Evolutionary conservation across 1,284 basidiomycete genomes (phyloP).

Genomic region (Sparassis latifolia): DNA sequence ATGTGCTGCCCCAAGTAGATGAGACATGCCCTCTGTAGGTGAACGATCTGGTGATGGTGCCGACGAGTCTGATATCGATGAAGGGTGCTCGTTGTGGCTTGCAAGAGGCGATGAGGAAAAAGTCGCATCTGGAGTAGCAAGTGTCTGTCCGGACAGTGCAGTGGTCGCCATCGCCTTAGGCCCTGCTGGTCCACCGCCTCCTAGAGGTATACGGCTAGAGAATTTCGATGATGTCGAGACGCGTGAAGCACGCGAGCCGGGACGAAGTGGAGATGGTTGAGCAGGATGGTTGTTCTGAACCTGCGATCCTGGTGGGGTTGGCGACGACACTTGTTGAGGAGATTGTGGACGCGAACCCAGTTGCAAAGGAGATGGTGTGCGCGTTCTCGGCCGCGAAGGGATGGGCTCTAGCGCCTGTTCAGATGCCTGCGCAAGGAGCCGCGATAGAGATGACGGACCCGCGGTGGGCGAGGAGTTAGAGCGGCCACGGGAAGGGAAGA

Average conservation of each 20-base stretch:
- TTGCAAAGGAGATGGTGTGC: conserved; percentile 21
- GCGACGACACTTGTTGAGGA: conserved; percentile 16
- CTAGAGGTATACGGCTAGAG: conserved; percentile 55
- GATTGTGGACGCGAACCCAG: no score
- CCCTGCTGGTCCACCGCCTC: conserved; percentile 32
- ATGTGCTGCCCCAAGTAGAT: conserved; percentile 24
- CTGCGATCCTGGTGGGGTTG: conserved; percentile 14
- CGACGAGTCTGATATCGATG: conserved; percentile 10
- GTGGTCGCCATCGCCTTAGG: conserved; percentile 63
- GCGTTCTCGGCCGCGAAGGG: conserved; percentile 4
- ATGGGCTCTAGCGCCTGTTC: conserved; percentile 29
- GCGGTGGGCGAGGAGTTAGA: conserved; percentile 61
- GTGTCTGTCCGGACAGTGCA: conserved; percentile 51
- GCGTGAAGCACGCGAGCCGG: conserved; percentile 62
- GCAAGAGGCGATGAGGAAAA: conserved; percentile 19
- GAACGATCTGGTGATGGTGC: conserved; percentile 56
- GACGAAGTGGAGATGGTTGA: conserved; percentile 50
- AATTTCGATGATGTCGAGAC: conserved; percentile 58
- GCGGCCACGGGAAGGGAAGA: conserved; percentile 56
- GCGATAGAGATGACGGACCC: conserved; percentile 69
- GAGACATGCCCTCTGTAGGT: conserved; percentile 49
- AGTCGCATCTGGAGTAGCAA: conserved; percentile 35
- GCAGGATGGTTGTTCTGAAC: conserved; percentile 17
- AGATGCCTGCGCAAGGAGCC: conserved; percentile 64
- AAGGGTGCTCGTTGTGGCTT: conserved; percentile 1